Conservation (phyloP, 2,329 filamentous ascomycete genomes). For the Teratosphaeria nubilosa region DNA sequence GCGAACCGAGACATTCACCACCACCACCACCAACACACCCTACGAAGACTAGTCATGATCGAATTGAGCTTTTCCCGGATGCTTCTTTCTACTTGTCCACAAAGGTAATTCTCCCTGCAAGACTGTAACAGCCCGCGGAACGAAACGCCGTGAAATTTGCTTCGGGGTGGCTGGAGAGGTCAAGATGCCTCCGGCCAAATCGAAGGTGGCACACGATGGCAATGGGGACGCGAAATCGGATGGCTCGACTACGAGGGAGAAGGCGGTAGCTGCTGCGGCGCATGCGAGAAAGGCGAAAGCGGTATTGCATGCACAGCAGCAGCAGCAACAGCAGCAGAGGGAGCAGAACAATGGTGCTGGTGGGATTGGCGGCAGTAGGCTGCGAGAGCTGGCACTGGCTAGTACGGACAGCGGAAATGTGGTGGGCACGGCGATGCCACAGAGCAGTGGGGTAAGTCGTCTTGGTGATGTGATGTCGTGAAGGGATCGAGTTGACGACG, state of each 20-base stretch:
- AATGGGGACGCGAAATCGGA: conserved; percentile 24
- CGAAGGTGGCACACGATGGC: conserved; percentile 17
- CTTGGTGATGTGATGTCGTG: neutral
- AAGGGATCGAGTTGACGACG: neutral
- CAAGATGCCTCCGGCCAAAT: conserved; percentile 21
- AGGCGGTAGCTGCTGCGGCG: conserved; percentile 29
- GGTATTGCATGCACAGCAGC: conserved; percentile 10
- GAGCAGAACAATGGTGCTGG: neutral
- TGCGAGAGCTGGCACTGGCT: conserved; percentile 19
- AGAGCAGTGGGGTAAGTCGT: conserved; percentile 11
- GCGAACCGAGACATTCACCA: neutral
- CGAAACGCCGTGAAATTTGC: neutral
- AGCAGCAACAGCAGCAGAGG: conserved; percentile 7
- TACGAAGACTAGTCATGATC: neutral
- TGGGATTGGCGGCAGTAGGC: conserved; percentile 9
- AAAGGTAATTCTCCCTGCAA: neutral
- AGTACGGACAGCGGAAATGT: conserved; percentile 13
- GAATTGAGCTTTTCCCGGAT: neutral
- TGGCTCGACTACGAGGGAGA: conserved; percentile 30
- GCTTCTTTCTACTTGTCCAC: neutral
- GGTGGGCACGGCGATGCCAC: neutral
- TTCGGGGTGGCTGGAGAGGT: neutral
- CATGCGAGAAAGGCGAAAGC: conserved; percentile 30
- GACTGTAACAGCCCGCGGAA: neutral
- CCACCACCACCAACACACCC: neutral